Evolutionary conservation across 306 rosid genomes (phyloP).

Genomic region (Trifolium dubium): DNA sequence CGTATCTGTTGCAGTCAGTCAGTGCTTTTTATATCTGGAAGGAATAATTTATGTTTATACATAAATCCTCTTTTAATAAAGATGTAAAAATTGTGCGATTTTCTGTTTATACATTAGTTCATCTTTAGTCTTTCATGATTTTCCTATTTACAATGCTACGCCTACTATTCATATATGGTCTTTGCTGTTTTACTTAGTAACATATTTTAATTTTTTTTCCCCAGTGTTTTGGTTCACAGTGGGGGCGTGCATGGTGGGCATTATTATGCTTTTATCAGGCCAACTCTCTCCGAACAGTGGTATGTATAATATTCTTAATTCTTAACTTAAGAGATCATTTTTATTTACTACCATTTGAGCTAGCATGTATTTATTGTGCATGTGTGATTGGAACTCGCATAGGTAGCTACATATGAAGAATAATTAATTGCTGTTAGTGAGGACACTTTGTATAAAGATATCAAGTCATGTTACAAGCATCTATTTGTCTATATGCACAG

Average conservation of each 20-base stretch:
- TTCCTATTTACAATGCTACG: neutral
- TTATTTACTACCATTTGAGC: slow-evolving; percentile 17
- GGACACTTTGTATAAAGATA: neutral
- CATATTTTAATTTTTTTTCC: slow-evolving; percentile 22
- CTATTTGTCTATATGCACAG: slow-evolving; percentile 3
- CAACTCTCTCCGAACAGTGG: slow-evolving; percentile 96
- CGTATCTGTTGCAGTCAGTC: neutral
- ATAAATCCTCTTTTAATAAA: neutral
- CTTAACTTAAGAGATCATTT: slow-evolving; percentile 15
- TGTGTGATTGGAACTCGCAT: slow-evolving; percentile 4
- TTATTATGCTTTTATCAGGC: slow-evolving; percentile 95
- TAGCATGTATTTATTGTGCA: slow-evolving; percentile 19
- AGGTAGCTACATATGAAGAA: neutral
- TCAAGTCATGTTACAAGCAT: slow-evolving; percentile 2
- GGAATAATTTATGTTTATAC: neutral
- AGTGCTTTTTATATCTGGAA: neutral
- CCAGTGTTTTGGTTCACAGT: slow-evolving; percentile 94
- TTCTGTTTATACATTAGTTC: neutral
- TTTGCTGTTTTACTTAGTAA: slow-evolving; percentile 15
- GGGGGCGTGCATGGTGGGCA: slow-evolving; percentile 99
- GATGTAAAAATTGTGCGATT: too few relatives aligned
- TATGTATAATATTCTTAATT: slow-evolving; percentile 38
- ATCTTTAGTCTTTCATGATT: neutral
- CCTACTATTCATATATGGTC: slow-evolving; percentile 28
- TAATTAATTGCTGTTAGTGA: neutral